Evolutionary conservation across 345 rosid species (phyloP), one percentile per base, ranked within the genome.

Genomic region (Syzygium jambos): DNA sequence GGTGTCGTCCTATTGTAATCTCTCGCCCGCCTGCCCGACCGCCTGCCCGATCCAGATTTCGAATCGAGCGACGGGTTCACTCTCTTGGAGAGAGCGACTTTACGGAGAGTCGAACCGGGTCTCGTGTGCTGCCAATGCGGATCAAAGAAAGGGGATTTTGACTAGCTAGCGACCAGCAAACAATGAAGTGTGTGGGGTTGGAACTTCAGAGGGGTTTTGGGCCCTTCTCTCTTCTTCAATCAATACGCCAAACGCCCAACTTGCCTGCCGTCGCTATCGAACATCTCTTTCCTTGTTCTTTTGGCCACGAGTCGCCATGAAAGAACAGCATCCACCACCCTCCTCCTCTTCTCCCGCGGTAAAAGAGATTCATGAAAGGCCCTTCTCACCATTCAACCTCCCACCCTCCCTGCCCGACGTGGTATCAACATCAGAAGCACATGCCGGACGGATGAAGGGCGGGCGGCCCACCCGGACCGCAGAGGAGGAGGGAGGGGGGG

Each of bases 371-470:
- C 59, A 21, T 21, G 25, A 55, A 22, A 9, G 27, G 59, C 59
- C 22, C 59, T 55, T 8, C 41, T 38, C 27, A 14, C 82, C 82
- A 38, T 73, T 73, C 82, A 1, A 57, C 13, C n/a, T 57, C 65
- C 65, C 46, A 0, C 46, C 46, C 46, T 12, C 27, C 65, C n/a
- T 16, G 22, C 41, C 73, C 59, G 77, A n/a, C 65, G 82, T 41
- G 9, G 34, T 23, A 91, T 90, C 92, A 90, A 88, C 46, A 85
- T 91, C 93, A 83, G 52, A 23, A 43, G 91, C 94, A 92, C 93
- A 88, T 92, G 94, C 46, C 46, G 46, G 29, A 25, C 63, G 46
- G 73, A 19, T 73, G 82, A 38, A 38, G 82, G 27, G 3, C 27
- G 49, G 1, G 82, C 27, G 27, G 49, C 82, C 80, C 63, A 23